phyloP scores from a whole-genome alignment of 2,329 filamentous ascomycete genomes.

The Ophiocordyceps camponoti-leonardi region DNA sequence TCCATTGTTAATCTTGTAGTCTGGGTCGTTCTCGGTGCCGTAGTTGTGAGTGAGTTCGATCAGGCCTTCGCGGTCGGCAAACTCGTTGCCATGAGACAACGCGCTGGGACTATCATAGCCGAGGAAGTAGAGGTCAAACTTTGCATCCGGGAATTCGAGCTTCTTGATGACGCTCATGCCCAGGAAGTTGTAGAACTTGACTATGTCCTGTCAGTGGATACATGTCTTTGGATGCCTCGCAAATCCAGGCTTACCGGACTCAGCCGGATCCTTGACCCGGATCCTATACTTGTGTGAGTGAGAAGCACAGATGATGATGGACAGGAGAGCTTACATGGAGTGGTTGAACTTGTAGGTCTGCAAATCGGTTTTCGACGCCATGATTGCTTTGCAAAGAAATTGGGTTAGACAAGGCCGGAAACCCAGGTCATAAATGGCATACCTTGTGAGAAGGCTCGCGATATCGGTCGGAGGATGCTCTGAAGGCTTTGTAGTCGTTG shows the following conservation, averaged over 20 bases:
- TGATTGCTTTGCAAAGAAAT: slow-evolving; percentile 13
- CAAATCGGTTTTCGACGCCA: slow-evolving; percentile 55
- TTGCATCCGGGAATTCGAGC: slow-evolving; percentile 66
- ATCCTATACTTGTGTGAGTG: slow-evolving; percentile 38
- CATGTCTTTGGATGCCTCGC: not conserved
- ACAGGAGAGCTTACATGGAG: slow-evolving; percentile 50
- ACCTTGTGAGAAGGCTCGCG: not conserved
- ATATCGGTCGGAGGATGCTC: not conserved
- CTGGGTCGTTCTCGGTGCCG: slow-evolving; percentile 71
- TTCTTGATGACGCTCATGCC: slow-evolving; percentile 75
- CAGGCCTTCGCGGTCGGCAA: slow-evolving; percentile 72
- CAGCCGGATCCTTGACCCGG: slow-evolving; percentile 85
- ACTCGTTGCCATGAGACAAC: slow-evolving; percentile 51
- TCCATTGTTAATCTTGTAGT: slow-evolving; percentile 71
- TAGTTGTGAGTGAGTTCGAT: slow-evolving; percentile 77
- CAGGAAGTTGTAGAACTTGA: slow-evolving; percentile 89
- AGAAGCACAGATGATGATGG: not conserved
- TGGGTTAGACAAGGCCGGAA: not conserved
- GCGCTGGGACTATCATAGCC: slow-evolving; percentile 68
- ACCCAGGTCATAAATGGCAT: too few relatives aligned
- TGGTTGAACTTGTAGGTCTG: slow-evolving; percentile 74
- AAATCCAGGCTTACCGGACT: slow-evolving; percentile 35
- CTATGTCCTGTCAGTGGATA: slow-evolving; percentile 18
- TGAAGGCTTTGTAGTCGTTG: not conserved
- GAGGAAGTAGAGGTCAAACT: slow-evolving; percentile 93